Conservation (phyloP, 2,329 filamentous ascomycete species). For the Trichoderma sp. region DNA sequence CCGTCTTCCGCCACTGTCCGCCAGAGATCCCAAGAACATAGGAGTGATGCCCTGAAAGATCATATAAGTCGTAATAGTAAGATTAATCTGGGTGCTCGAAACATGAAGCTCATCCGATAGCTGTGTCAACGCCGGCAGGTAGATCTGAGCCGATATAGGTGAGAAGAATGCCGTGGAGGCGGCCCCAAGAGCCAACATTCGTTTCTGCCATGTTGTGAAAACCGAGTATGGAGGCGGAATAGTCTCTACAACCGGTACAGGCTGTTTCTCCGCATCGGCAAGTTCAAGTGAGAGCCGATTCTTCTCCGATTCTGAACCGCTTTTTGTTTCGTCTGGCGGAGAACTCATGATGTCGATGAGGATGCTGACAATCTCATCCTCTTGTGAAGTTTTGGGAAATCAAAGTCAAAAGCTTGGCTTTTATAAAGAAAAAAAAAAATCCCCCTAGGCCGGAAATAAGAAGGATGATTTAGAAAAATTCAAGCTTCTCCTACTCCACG, state of each 20-base stretch:
- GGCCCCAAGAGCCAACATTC: slow-evolving; percentile 46
- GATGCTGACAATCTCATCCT: neutral
- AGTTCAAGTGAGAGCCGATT: slow-evolving; percentile 6
- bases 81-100: slow-evolving; percentile 48
- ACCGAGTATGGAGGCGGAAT: slow-evolving; percentile 42
- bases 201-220: slow-evolving; percentile 47
- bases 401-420: neutral
- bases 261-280: slow-evolving; percentile 31
- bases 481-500: neutral
- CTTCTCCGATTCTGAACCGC: slow-evolving; percentile 13
- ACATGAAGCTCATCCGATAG: slow-evolving; percentile 54
- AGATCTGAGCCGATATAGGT: slow-evolving; percentile 55
- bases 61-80: slow-evolving; percentile 60
- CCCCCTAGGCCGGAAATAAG: neutral
- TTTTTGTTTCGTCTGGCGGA: slow-evolving; percentile 8
- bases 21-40: slow-evolving; percentile 59
- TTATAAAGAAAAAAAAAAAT: neutral
- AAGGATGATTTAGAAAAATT: neutral
- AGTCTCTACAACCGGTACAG: slow-evolving; percentile 3
- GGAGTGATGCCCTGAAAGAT: slow-evolving; percentile 65
- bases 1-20: slow-evolving; percentile 58
- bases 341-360: slow-evolving; percentile 2
- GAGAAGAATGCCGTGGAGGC: slow-evolving; percentile 50
- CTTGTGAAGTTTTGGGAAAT: neutral
- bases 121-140: slow-evolving; percentile 56